A percentile compares a stretch with the other conserved stretches of the same genome.
phyloP scores from a whole-genome alignment of 176 grass and related monocot species.

The Triticum urartu region DNA sequence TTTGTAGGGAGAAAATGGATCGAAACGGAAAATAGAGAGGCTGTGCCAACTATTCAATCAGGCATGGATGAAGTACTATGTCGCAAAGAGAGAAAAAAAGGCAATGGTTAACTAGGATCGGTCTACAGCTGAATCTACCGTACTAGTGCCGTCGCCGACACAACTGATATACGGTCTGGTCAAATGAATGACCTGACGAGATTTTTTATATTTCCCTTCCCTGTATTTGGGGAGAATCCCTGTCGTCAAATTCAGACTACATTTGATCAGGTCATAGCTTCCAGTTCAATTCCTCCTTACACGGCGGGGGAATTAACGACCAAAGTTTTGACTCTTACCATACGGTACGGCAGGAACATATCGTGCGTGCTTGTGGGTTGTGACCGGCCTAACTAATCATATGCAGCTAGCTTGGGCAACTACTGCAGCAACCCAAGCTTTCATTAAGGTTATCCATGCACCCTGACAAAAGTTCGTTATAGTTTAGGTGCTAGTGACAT shows the following conservation, averaged over 20 bases:
- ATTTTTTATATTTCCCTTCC: background rate
- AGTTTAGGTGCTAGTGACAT: slow-evolving; percentile 28
- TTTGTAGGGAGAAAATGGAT: background rate
- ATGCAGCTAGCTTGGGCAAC: background rate
- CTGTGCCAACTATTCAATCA: too few relatives aligned
- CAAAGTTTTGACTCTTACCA: background rate
- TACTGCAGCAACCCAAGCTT: background rate
- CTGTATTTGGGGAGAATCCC: background rate
- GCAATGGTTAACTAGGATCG: too few relatives aligned
- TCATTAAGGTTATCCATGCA: background rate
- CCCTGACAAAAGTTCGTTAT: slow-evolving; percentile 3
- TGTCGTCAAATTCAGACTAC: background rate
- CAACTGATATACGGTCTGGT: background rate
- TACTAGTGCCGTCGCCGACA: background rate
- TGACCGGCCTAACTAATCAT: slow-evolving; percentile 2
- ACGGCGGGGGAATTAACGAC: background rate
- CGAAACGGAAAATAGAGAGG: too few relatives aligned
- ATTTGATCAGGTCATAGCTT: background rate
- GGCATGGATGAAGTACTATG: too few relatives aligned
- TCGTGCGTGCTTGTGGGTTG: background rate
- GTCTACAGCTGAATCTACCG: background rate
- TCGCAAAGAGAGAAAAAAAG: too few relatives aligned
- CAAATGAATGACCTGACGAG: background rate
- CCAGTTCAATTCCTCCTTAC: background rate
- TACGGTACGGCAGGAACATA: background rate